Conservation (phyloP, 768 basidiomycete species). For the Kwoniella mangroviensis region DNA sequence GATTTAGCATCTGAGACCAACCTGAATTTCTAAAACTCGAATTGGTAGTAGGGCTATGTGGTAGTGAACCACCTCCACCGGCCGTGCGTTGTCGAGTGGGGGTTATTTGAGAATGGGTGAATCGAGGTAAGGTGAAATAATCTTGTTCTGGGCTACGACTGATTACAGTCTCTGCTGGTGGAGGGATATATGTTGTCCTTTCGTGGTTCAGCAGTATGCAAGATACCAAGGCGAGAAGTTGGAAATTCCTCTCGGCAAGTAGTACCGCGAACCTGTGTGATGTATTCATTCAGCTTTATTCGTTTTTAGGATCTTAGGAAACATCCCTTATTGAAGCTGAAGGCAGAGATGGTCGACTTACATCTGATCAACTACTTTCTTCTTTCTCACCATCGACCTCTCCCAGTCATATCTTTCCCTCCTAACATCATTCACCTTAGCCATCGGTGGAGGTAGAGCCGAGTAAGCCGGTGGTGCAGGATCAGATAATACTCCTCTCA, state of each 20-base stretch:
- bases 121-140: slow-evolving; percentile 47
- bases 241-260: slow-evolving; percentile 38
- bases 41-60: slow-evolving; percentile 16
- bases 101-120: slow-evolving; percentile 16
- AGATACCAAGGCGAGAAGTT: slow-evolving; percentile 48
- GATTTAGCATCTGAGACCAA: slow-evolving; percentile 48
- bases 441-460: slow-evolving; percentile 24
- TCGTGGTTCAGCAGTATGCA: slow-evolving; percentile 35
- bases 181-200: slow-evolving; percentile 20
- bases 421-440: slow-evolving; percentile 14
- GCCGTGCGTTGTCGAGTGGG: slow-evolving; percentile 19
- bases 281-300: background rate
- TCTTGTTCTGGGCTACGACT: slow-evolving; percentile 43
- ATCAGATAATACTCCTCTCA: slow-evolving; percentile 39
- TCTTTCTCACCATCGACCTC: slow-evolving; percentile 30
- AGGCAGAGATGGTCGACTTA: slow-evolving; percentile 14
- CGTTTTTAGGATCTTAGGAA: too few species aligned
- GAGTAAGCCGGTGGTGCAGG: slow-evolving; percentile 51
- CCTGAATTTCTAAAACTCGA: slow-evolving; percentile 35
- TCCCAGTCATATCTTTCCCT: slow-evolving; percentile 43
- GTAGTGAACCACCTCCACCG: slow-evolving; percentile 10
- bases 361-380: slow-evolving; percentile 39
- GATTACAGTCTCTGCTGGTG: slow-evolving; percentile 21
- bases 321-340: too few species aligned
- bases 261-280: slow-evolving; percentile 33